Evolutionary conservation across 2,329 filamentous ascomycete species (phyloP), one percentile per base, ranked within the genome.

Genomic region (Achaetomium macrosporum): DNA sequence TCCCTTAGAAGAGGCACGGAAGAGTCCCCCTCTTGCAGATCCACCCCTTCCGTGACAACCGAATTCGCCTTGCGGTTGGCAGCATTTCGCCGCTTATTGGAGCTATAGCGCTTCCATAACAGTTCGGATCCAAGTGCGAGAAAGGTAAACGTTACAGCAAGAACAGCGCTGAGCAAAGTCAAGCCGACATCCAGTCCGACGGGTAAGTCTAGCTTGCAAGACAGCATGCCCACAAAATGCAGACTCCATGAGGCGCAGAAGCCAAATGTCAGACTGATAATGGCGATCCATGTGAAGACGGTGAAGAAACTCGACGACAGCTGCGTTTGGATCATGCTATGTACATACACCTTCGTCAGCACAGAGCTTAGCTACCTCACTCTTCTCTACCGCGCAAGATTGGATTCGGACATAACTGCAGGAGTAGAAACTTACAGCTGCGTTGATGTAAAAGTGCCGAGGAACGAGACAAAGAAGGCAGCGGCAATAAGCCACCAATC

Each of bases 281-380:
- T 31, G 35, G 45, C 35, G 19, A 47, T 37, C 45, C 31, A 40
- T 37, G 45, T 47, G 33, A 47, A 31, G 45, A 47, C 45, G 35
- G 45, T 41, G 33, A 47, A 40, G 36, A 47, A 47, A 31, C 40
- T 47, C 33, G 45, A 37, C 19, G 45, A 47, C 29, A 47, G 45
- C 45, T 47, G 45, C 17, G 45, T 35, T 41, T 47, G 45, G 35
- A 47, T 47, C 45, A 47, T 47, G 45, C 45, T 47, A 39, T 47
- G 15, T 40, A 16, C 30, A 29, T 40, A 16, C 30, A 29, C 16
- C 33, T 11, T 25, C 15, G 20, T 46, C 16, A 46, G 43, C 43
- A 20, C n/a, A 15, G 43, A 35, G 25, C 25, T 4, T 25, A 25
- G 25, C 4, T 7, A 7, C 25, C 4, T 4, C 25, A 25, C 25